These are phyloP conservation scores for Phytophthora pisi DNA, from an alignment of 352 stramenopile species.

Conservation along the genomic window DNA sequence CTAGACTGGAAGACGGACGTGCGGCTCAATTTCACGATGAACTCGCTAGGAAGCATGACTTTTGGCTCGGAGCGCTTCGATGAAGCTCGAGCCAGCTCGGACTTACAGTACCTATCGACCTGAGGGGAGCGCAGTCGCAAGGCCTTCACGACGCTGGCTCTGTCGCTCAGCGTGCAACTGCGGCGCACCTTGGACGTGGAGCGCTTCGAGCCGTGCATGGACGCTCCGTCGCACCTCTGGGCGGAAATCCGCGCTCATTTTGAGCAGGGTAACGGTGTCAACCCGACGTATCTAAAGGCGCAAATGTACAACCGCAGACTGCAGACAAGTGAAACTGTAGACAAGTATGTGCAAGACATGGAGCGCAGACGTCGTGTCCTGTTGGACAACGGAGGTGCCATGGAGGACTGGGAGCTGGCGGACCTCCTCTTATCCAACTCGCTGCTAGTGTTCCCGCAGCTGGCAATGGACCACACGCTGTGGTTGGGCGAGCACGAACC, in stretches of 20 bases:
- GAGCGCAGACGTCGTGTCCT: neutral
- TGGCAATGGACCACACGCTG: neutral
- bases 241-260: neutral
- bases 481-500: neutral
- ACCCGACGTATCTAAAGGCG: neutral
- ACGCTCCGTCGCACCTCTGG: neutral
- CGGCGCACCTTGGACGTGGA: neutral
- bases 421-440: neutral
- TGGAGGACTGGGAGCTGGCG: neutral
- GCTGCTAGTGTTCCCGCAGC: neutral
- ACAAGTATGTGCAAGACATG: slow-evolving; percentile 1
- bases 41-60: slow-evolving; percentile 1
- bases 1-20: slow-evolving; percentile 3
- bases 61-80: neutral
- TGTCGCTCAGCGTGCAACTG: neutral
- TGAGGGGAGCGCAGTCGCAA: neutral
- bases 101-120: neutral
- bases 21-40: neutral
- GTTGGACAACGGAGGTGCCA: neutral
- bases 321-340: neutral
- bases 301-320: neutral
- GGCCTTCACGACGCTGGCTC: neutral
- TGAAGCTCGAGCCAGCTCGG: neutral
- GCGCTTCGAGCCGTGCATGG: slow-evolving; percentile 1
- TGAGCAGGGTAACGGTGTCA: neutral